Evolutionary conservation across 2,329 filamentous ascomycete species (phyloP), one percentile per base, ranked within the genome.

Genomic region (Teratosphaeria pseudoeucalypti): DNA sequence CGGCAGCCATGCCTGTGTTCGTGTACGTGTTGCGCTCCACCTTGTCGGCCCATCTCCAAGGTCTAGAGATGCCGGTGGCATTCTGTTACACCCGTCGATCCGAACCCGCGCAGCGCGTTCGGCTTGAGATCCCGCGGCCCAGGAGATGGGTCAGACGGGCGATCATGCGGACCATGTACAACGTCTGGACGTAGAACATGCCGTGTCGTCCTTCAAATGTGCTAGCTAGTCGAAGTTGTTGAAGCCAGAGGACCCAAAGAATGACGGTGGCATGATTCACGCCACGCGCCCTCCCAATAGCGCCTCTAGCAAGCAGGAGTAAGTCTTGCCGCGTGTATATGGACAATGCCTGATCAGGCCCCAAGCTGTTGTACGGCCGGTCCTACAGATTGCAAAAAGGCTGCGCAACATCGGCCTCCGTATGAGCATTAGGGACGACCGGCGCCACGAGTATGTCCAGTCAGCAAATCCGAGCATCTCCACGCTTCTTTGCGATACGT

Each of bases 21-120:
- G 52, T 60, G 37, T 57, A 26, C 23, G 19, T 47, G 9, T n/a
- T 47, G 37, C 43, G 34, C 14, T n/a, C n/a, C 23, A 27, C 32
- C 14, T 19, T 32, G 55, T 64, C 64, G 63, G 64, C 58, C 57
- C 58, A 62, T 56, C 60, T 63, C 65, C 64, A 64, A 65, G 58
- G 34, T 23, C 43, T 49, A n/a, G n/a, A 23, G 19, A 2, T 49
- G 9, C 39, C 29, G 56, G 52, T 59, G 54, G 66, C 65, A 63
- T 27, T 58, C 66, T 66, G 66, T 68, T 63, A 63, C 64, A 68
- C 59, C 67, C 66, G 67, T 58, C 58, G 56, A 60, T 43, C 56
- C 47, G 49, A 59, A 59, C 61, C 54, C 57, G 61, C 61, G 59
- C 56, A 56, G 49, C 49, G 55, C 53, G 58, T 62, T 56, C 19